These are phyloP conservation scores for Achaetomiella virescens DNA, from an alignment of 495 filamentous ascomycete species.

Conservation along the genomic window DNA sequence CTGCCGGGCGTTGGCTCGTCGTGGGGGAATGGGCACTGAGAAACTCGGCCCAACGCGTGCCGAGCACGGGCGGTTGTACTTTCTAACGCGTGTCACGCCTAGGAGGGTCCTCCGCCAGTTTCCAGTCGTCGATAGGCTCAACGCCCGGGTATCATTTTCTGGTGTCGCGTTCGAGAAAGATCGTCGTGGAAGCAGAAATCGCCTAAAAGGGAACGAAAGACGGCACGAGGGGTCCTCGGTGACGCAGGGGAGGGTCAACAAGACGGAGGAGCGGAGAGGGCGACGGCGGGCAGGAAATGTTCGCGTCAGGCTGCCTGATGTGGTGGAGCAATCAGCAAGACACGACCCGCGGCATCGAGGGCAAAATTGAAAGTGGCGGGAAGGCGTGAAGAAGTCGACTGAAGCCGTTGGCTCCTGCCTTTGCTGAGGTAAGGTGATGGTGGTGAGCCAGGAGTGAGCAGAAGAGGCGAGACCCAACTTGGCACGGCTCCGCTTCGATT, in stretches of 20 bases:
- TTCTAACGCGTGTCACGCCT: constrained; percentile 12
- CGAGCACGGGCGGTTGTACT: constrained; percentile 5
- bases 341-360: background rate
- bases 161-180: background rate
- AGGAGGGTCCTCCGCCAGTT: constrained; percentile 3
- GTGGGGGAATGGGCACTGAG: background rate
- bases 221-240: background rate
- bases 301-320: background rate
- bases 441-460: constrained; percentile 8
- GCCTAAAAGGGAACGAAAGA: background rate
- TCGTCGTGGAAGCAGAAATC: background rate
- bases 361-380: background rate
- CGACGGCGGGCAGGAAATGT: background rate
- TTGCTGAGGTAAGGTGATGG: constrained; percentile 11
- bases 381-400: background rate
- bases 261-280: background rate
- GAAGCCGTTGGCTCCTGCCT: constrained; percentile 2
- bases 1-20: background rate
- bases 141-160: constrained; percentile 6
- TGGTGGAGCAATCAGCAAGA: background rate
- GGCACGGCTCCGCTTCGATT: background rate
- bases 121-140: background rate
- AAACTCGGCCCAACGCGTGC: constrained; percentile 11
- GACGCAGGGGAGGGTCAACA: background rate
- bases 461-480: constrained; percentile 1